Evolutionary conservation across 1,139 yeast species (phyloP), one percentile per base, ranked within the genome.

Genomic region (Debaryomycetaceae sp.): DNA sequence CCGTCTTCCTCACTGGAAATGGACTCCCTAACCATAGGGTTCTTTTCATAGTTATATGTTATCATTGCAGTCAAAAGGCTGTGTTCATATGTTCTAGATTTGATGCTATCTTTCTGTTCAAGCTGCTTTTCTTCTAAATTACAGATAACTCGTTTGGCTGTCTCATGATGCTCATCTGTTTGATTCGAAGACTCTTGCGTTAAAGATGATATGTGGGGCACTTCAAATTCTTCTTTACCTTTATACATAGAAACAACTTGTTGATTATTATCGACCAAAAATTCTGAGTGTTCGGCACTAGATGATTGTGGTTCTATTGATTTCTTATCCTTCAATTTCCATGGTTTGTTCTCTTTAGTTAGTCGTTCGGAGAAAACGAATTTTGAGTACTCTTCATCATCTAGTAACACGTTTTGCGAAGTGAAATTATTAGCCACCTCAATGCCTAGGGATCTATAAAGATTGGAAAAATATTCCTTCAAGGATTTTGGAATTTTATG

Each of bases 21-120:
- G 8, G 48, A 42, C 6, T 40, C 37, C 20, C 34, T 37, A 5
- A 47, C 49, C n/a, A 36, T 34, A 2, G 36, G 39, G n/a, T 39
- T 42, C n/a, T 14, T 5, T 13, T 45, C 29, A 14, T n/a, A 20
- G 23, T 48, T 38, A 24, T 44, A 46, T 8, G 55, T 52, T 6
- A 50, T 44, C 24, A 55, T 41, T 39, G 44, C 49, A 13, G 58
- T 52, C 24, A 59, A 45, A 14, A 58, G 41, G 6, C 52, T 44
- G 45, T 57, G 61, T 42, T 65, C 68, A 39, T 65, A 51, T 31
- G 54, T 50, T 24, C 50, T 48, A 36, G 62, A 58, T 29, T 54
- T 57, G 31, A 36, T 38, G 7, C 34, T 36, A 42, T 65, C 70
- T 3, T 36, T 37, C 6, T 44, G 42, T 6, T 65, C 64, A 17